Evolutionary conservation across 257 asterid genomes (phyloP).

Genomic region (Lycium barbarum): DNA sequence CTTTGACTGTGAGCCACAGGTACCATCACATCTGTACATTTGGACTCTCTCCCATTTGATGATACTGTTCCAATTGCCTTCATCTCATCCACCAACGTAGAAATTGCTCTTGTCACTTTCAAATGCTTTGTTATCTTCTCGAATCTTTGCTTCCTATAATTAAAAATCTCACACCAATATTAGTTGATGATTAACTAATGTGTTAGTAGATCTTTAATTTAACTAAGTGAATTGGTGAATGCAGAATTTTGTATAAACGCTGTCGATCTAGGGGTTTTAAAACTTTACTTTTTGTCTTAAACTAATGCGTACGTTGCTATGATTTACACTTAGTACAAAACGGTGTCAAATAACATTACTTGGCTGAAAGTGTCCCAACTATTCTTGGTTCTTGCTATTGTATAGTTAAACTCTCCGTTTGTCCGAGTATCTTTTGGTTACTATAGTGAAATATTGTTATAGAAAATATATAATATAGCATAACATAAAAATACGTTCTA

Average conservation of each 20-base stretch:
- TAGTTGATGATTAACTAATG: too few species aligned
- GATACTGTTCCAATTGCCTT: conserved; percentile 63
- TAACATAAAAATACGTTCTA: too few species aligned
- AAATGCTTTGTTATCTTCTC: conserved; percentile 75
- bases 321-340: too few species aligned
- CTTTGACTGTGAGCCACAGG: conserved; percentile 77
- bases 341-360: neutral
- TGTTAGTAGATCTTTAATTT: too few species aligned
- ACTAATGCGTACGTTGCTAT: neutral
- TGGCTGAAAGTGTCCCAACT: neutral
- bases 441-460: too few species aligned
- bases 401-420: too few species aligned
- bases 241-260: neutral
- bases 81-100: conserved; percentile 86
- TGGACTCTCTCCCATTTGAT: conserved; percentile 34
- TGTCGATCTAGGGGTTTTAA: neutral
- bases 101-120: conserved; percentile 72
- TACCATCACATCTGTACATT: conserved; percentile 76
- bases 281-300: too few species aligned
- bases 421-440: too few species aligned
- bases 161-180: neutral
- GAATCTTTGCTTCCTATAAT: conserved; percentile 77
- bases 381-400: too few species aligned
- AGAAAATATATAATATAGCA: too few species aligned
- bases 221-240: neutral